Percentiles rank a stretch among this genome's conserved stretches.
These are phyloP conservation scores for Thyridium curvatum DNA, from an alignment of 2,329 filamentous ascomycete genomes.

Conservation along the genomic window DNA sequence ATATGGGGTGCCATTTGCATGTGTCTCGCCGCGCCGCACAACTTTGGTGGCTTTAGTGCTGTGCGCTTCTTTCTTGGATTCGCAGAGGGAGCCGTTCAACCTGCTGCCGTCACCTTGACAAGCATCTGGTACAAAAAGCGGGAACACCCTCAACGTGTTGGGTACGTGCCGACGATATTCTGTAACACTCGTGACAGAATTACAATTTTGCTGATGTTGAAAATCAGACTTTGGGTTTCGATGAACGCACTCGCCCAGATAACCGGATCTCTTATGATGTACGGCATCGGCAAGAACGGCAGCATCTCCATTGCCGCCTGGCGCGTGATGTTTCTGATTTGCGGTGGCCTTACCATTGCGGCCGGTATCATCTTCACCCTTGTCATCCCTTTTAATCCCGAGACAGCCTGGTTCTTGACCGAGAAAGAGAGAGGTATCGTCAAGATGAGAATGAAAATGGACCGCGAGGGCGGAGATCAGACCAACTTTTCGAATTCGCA, in stretches of 20 bases:
- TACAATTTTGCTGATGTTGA: background rate
- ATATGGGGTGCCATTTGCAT: slow-evolving; percentile 33
- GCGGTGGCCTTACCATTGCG: slow-evolving; percentile 36
- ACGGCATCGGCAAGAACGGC: slow-evolving; percentile 38
- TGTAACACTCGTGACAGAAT: background rate
- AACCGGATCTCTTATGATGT: slow-evolving; percentile 39
- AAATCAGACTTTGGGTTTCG: slow-evolving; percentile 27
- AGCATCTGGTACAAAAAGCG: slow-evolving; percentile 31
- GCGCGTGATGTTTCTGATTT: slow-evolving; percentile 41
- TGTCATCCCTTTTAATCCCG: slow-evolving; percentile 37
- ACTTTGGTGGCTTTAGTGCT: slow-evolving; percentile 27
- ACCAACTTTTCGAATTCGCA: slow-evolving; percentile 35
- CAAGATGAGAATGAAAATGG: slow-evolving; percentile 21
- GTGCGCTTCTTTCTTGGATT: slow-evolving; percentile 33
- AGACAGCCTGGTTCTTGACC: slow-evolving; percentile 42
- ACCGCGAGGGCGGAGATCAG: slow-evolving; percentile 25
- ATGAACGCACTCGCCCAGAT: slow-evolving; percentile 40
- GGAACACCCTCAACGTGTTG: slow-evolving; percentile 25
- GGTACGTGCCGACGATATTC: slow-evolving; percentile 8
- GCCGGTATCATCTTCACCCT: slow-evolving; percentile 37
- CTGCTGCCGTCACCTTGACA: slow-evolving; percentile 39
- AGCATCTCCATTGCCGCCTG: slow-evolving; percentile 32
- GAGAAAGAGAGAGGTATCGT: slow-evolving; percentile 33
- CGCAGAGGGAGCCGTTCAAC: slow-evolving; percentile 32
- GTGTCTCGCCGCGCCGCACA: slow-evolving; percentile 30